These are phyloP conservation scores for Eimeria acervulina DNA, from an alignment of 169 alveolate species.

Conservation along the genomic window DNA sequence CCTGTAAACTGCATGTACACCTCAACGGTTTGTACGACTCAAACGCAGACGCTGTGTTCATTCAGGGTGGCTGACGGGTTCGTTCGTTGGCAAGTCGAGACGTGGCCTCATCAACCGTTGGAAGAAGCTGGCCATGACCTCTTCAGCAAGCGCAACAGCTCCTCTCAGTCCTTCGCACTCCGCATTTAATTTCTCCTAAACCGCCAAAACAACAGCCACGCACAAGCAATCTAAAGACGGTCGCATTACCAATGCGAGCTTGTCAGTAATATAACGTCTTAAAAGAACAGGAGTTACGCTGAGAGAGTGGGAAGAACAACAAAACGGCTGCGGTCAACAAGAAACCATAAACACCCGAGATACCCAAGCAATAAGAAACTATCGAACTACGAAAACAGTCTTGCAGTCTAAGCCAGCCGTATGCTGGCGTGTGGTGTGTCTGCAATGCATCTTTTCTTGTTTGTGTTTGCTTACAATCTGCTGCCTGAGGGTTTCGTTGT, in stretches of 20 bases:
- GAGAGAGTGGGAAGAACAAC: neutral
- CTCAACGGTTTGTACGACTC: neutral
- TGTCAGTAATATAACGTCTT: neutral
- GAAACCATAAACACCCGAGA: too few species aligned
- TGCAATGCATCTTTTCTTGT: neutral
- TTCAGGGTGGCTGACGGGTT: neutral
- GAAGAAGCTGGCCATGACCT: conserved; percentile 20
- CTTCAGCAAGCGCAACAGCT: conserved; percentile 63
- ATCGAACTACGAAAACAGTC: neutral
- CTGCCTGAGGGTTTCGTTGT: conserved; percentile 31
- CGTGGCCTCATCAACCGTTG: conserved; percentile 19
- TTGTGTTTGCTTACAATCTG: conserved; percentile 5
- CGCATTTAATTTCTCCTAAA: conserved; percentile 15
- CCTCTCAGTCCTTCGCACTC: conserved; percentile 59
- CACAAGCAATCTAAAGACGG: too few species aligned
- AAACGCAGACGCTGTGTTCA: neutral
- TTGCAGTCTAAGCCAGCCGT: neutral
- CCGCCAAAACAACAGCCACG: too few species aligned
- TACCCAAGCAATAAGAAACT: neutral
- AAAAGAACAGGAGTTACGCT: neutral
- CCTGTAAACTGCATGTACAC: neutral
- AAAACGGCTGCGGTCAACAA: too few species aligned
- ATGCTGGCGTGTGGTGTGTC: neutral
- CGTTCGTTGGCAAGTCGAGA: neutral
- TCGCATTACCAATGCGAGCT: neutral